Conservation (phyloP, 495 filamentous ascomycete genomes). For the Aspergillus ostianus region DNA sequence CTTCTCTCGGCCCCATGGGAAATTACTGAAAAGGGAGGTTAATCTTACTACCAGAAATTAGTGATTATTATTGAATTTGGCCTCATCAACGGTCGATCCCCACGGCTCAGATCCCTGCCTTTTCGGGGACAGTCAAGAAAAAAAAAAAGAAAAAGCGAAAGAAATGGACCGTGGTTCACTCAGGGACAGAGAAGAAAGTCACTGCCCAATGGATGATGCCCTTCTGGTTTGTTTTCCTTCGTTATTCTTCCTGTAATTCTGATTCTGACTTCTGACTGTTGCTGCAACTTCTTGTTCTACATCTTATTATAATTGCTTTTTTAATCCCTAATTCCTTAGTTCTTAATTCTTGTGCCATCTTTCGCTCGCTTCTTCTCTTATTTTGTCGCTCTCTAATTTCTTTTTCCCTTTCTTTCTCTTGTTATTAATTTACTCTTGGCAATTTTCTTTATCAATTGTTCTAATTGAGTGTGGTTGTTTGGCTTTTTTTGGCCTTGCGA, state of each 20-base stretch:
- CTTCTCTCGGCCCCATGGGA: not conserved
- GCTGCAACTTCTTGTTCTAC: not conserved
- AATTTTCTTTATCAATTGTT: not conserved
- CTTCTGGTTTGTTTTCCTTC: constrained; percentile 12
- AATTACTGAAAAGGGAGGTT: not conserved
- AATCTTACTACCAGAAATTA: not conserved
- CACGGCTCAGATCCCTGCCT: constrained; percentile 11
- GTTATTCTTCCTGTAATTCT: not conserved
- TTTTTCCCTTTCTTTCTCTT: constrained; percentile 4
- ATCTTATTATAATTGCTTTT: not conserved
- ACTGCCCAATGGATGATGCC: constrained; percentile 1
- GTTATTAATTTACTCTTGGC: constrained; percentile 7
- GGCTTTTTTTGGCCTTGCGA: constrained; percentile 11
- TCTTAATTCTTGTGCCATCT: not conserved
- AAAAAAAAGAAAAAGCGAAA: constrained; percentile 3
- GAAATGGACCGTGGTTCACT: not conserved
- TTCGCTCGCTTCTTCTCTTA: constrained; percentile 5
- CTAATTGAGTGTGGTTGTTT: constrained; percentile 4
- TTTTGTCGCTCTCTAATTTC: constrained; percentile 1
- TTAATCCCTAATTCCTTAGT: constrained; percentile 4
- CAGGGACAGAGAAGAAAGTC: not conserved
- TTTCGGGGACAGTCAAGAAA: constrained; percentile 5
- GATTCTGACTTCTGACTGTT: not conserved
- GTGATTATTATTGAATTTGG: not conserved
- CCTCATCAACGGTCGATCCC: constrained; percentile 7